These are phyloP conservation scores for Skeletonema menzelii DNA, from an alignment of 108 stramenopile species.

Conservation along the genomic window DNA sequence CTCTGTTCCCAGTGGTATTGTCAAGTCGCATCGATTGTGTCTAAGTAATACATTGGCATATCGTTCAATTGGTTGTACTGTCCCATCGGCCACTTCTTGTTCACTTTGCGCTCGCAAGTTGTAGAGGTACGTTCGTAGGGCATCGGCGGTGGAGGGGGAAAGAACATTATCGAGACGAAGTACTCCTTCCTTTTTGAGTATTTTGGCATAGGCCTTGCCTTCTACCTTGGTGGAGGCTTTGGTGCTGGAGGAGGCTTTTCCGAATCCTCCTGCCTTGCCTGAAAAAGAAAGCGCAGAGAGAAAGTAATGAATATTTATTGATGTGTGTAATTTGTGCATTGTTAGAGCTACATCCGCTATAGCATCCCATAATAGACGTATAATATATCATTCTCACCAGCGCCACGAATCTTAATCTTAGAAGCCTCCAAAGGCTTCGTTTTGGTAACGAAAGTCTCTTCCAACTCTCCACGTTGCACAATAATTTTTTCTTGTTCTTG, in stretches of 20 bases:
- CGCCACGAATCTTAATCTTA: conserved; percentile 40
- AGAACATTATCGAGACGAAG: conserved; percentile 78
- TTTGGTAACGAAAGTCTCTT: conserved; percentile 57
- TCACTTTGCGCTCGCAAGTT: conserved; percentile 45
- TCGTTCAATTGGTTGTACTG: conserved; percentile 51
- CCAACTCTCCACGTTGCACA: conserved; percentile 55
- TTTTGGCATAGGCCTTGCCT: conserved; percentile 61
- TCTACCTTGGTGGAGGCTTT: conserved; percentile 42
- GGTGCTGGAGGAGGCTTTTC: conserved; percentile 12
- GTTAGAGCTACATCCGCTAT: too few species aligned
- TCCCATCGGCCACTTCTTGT: conserved; percentile 42
- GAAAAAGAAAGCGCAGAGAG: not conserved
- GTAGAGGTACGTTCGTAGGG: conserved; percentile 53
- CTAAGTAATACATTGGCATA: conserved; percentile 85
- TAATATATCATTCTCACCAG: conserved; percentile 6
- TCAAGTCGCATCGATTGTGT: conserved; percentile 79
- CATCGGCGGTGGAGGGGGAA: conserved; percentile 49
- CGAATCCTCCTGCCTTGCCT: conserved; percentile 53
- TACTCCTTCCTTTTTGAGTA: conserved; percentile 65
- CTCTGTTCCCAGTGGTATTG: conserved; percentile 57
- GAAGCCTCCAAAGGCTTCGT: conserved; percentile 29
- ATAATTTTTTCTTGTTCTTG: conserved; percentile 73
- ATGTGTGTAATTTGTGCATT: not conserved
- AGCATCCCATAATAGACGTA: not conserved
- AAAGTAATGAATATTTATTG: not conserved